Evolutionary conservation across 768 basidiomycete species (phyloP), one percentile per base, ranked within the genome.

Genomic region (Lentinula detonsa): DNA sequence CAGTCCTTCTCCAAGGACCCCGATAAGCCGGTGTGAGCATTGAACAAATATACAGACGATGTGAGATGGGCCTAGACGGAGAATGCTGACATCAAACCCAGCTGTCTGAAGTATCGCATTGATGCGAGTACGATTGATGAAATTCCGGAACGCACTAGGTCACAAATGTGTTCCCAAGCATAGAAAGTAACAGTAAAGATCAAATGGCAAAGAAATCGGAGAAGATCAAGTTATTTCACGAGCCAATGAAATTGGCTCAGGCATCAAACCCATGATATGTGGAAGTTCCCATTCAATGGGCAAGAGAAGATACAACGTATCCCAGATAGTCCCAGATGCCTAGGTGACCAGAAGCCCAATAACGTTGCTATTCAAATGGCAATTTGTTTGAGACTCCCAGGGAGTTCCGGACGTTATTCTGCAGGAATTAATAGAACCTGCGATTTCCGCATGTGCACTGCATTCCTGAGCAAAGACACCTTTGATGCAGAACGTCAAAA

Each of bases 371-470:
- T 56, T 39, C 34, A 21, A 16, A 28, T 37, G 21, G 23, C 21
- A 10, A 28, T 28, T 56, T n/a, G 55, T 28, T 51, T 56, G 11
- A 28, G 28, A 56, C 6, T 23, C 40, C 55, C 55, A 56, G 40
- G 55, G 40, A 56, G 55, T 5, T 56, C 18, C 39, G 55, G 37
- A 35, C 50, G 28, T 18, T 10, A 43, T 48, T 48, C 51, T 39
- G 37, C 31, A 53, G 51, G 40, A 49, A 34, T 59, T 37, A 59
- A 50, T 59, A 50, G 35, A 40, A 50, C 59, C 59, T 42, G 50
- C 50, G 59, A 42, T 52, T 60, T 60, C 59, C 59, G 50, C 59
- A 60, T 51, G 59, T 60, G 40, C 59, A 60, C 37, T 60, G 59
- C 59, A 60, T 60, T 49, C 59, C 59, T 49, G 50, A 23, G 50